Evolutionary conservation across 1,139 yeast species (phyloP).

Genomic region (Hyphopichia burtonii): DNA sequence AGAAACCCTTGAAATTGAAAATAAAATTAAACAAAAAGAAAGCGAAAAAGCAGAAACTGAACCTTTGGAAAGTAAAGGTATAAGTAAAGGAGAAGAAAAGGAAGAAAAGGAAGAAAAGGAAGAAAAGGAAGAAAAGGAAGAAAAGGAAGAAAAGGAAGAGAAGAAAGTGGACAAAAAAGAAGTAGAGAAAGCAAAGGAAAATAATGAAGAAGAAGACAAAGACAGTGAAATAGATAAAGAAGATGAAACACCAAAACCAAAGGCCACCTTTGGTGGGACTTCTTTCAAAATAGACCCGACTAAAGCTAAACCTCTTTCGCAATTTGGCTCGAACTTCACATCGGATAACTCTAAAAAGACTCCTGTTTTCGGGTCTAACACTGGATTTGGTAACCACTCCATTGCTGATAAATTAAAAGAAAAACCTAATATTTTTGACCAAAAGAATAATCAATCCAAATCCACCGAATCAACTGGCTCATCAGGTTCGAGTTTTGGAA

Average conservation of each 20-base stretch:
- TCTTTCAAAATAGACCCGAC: conserved; percentile 21
- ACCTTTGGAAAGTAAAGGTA: neutral
- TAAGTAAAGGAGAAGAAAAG: neutral
- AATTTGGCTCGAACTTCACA: conserved; percentile 13
- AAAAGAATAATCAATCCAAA: neutral
- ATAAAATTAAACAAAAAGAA: neutral
- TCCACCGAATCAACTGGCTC: conserved; percentile 6
- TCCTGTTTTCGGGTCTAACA: conserved; percentile 19
- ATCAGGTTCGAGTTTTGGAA: conserved; percentile 21
- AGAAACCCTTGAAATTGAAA: conserved; percentile 1
- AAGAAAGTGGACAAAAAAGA: neutral
- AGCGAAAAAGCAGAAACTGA: neutral
- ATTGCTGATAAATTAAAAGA: conserved; percentile 11
- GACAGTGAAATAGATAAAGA: neutral
- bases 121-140: neutral
- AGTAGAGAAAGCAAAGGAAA: neutral
- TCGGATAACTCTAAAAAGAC: conserved; percentile 8
- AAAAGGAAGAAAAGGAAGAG: neutral
- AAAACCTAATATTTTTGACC: conserved; percentile 12
- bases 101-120: neutral
- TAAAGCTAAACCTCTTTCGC: neutral
- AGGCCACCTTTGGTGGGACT: conserved; percentile 32
- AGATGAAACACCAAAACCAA: conserved; percentile 8
- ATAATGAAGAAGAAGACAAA: neutral
- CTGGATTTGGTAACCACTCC: conserved; percentile 9